A percentile compares a stretch with the other conserved stretches of the same genome.
Conservation (phyloP, 441 rosid species). For the Geranium incanum region DNA sequence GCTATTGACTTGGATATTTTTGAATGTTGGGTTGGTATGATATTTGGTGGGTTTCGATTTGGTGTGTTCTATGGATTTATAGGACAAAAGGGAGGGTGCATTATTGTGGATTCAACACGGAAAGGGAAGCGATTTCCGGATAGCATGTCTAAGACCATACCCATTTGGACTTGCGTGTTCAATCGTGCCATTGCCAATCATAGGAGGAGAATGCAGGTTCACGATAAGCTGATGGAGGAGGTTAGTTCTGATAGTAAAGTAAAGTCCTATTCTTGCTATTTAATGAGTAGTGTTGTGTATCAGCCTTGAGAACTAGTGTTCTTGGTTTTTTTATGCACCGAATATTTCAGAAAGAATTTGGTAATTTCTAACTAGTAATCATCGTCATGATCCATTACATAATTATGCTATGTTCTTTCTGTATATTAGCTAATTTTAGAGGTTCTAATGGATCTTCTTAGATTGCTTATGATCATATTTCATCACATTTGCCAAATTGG, state of each 20-base stretch:
- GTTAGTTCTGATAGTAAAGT: slow-evolving; percentile 31
- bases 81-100: slow-evolving; percentile 92
- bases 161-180: slow-evolving; percentile 83
- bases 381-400: background rate
- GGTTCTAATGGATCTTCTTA: background rate
- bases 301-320: background rate
- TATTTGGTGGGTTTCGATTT: background rate
- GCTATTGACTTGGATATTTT: background rate
- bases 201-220: slow-evolving; percentile 26
- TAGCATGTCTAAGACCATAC: slow-evolving; percentile 94
- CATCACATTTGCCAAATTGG: background rate
- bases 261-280: background rate
- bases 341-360: background rate
- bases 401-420: background rate
- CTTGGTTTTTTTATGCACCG: background rate
- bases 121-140: slow-evolving; percentile 91
- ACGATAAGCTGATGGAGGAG: slow-evolving; percentile 22
- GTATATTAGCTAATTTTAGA: background rate
- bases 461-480: background rate
- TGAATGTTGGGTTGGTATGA: slow-evolving; percentile 7
- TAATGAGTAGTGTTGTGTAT: background rate
- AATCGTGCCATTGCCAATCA: slow-evolving; percentile 52
- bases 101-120: slow-evolving; percentile 74
- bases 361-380: background rate
- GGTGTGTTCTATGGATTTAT: slow-evolving; percentile 22